A percentile compares a stretch with the other conserved stretches of the same genome.
These are phyloP conservation scores for Hylodesmum podocarpum DNA, from an alignment of 306 rosid genomes.

Conservation along the genomic window DNA sequence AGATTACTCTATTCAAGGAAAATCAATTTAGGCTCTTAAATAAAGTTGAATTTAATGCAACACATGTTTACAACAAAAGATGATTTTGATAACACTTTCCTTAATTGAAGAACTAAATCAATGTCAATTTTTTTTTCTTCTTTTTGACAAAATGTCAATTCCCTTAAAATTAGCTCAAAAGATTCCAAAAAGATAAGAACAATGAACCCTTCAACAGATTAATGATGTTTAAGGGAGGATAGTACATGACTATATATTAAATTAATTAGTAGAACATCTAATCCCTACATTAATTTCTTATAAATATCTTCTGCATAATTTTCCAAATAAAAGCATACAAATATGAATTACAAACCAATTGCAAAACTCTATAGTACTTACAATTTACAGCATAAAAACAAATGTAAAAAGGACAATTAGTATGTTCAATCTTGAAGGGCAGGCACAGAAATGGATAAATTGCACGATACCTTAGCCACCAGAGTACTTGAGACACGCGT, in stretches of 20 bases:
- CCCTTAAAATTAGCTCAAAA: no score
- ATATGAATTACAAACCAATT: not conserved
- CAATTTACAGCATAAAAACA: conserved; percentile 38
- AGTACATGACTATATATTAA: not conserved
- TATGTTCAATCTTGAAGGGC: conserved; percentile 21
- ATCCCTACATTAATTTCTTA: not conserved
- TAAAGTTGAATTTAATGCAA: not conserved
- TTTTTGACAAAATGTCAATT: no score
- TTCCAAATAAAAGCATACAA: not conserved
- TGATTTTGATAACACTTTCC: not conserved
- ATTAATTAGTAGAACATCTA: not conserved
- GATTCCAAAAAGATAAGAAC: not conserved
- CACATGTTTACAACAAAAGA: not conserved
- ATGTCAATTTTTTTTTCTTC: not conserved
- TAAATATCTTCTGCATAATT: not conserved
- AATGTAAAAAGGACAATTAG: conserved; percentile 34
- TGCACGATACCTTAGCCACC: conserved; percentile 2
- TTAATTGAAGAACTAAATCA: not conserved
- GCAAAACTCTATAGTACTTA: conserved; percentile 14
- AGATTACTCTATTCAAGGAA: not conserved
- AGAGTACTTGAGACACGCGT: conserved; percentile 24
- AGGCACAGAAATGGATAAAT: conserved; percentile 33
- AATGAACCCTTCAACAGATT: not conserved
- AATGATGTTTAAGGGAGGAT: not conserved
- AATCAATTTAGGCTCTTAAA: not conserved